phyloP scores from a whole-genome alignment of 768 basidiomycete genomes.

The Collybia sp. region DNA sequence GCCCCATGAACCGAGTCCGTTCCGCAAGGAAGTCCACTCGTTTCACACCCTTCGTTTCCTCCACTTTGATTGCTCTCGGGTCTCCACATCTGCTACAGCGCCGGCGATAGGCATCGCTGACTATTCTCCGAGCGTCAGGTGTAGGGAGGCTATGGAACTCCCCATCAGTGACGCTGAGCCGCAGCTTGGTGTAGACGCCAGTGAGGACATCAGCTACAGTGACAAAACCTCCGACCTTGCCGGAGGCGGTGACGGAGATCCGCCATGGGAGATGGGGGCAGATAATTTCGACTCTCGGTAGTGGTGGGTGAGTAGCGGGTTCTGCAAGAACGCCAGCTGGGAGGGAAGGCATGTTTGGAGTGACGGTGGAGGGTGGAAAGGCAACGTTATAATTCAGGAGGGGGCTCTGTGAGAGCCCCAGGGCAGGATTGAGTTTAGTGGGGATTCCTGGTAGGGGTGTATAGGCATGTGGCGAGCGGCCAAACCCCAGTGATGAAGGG shows the following conservation, averaged over 20 bases:
- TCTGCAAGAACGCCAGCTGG: conserved; percentile 22
- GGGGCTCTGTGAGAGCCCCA: conserved; percentile 5
- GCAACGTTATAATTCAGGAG: conserved; percentile 10
- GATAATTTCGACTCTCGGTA: conserved; percentile 24
- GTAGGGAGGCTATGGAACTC: conserved; percentile 36
- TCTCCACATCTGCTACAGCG: conserved; percentile 32
- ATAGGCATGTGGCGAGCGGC: conserved; percentile 9
- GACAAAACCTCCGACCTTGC: conserved; percentile 17
- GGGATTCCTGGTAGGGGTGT: conserved; percentile 11
- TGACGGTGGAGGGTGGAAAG: conserved; percentile 5
- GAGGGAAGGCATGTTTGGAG: conserved; percentile 3
- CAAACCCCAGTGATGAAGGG: conserved; percentile 10
- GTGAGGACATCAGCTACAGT: conserved; percentile 43
- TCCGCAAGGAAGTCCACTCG: conserved; percentile 50
- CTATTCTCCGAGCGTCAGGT: conserved; percentile 20
- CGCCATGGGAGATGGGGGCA: conserved; percentile 27
- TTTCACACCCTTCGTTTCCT: conserved; percentile 44
- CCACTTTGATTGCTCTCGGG: conserved; percentile 23
- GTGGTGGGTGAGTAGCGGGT: conserved; percentile 29
- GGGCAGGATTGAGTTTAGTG: conserved; percentile 8
- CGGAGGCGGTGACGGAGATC: conserved; percentile 24
- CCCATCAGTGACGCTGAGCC: conserved; percentile 26
- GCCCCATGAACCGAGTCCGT: conserved; percentile 33
- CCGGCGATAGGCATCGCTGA: conserved; percentile 36
- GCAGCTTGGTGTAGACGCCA: conserved; percentile 38